These are phyloP conservation scores for Funneliformis caledonium DNA, from an alignment of 371 early-diverging fungal species.

Conservation along the genomic window DNA sequence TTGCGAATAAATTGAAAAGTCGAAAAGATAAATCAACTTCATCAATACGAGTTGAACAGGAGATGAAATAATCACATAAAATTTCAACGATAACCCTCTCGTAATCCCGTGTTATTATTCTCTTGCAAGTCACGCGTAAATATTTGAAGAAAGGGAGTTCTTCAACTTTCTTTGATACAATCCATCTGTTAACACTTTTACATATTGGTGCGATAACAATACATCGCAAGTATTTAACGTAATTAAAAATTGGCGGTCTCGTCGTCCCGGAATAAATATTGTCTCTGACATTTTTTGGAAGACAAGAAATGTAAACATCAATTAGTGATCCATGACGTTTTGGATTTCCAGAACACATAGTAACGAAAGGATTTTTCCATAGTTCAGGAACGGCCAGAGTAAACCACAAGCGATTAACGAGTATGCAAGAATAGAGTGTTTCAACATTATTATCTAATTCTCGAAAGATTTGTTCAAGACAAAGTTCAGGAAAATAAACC, in stretches of 20 bases:
- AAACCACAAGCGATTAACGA: conserved; percentile 9
- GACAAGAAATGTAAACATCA: conserved; percentile 1
- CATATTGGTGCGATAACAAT: neutral
- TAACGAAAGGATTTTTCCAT: conserved; percentile 7
- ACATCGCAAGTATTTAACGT: neutral
- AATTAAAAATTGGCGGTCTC: neutral
- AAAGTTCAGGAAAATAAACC: neutral
- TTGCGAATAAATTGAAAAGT: neutral
- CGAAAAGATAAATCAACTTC: neutral
- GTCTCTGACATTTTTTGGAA: neutral
- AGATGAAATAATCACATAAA: neutral
- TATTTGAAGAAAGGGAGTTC: neutral
- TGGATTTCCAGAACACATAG: neutral
- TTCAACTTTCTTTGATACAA: neutral
- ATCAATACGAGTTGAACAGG: neutral
- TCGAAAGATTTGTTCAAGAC: neutral
- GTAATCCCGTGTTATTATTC: neutral
- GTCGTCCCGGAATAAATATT: neutral
- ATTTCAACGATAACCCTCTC: neutral
- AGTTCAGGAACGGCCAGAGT: neutral
- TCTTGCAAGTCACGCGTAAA: neutral
- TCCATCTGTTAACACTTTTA: neutral
- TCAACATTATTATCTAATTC: neutral
- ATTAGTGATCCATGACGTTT: neutral
- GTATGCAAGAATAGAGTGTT: conserved; percentile 17